Percentiles rank a stretch among this genome's conserved stretches.
These are phyloP conservation scores for Lachancea quebecensis DNA, from an alignment of 805 yeast species.

Conservation along the genomic window DNA sequence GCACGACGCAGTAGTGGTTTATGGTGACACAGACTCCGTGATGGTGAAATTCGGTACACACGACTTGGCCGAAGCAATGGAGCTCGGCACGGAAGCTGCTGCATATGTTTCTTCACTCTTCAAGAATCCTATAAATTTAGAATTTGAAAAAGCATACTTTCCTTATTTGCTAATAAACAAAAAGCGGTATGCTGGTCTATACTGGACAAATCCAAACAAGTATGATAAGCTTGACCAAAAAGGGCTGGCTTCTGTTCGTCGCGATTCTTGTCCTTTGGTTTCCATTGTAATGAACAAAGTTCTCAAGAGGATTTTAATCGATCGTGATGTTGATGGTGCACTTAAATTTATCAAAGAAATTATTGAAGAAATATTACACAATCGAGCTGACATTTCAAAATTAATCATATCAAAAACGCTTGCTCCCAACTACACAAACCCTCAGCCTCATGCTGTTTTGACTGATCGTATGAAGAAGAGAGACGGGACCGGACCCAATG, in stretches of 20 bases:
- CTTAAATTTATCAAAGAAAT: constrained; percentile 77
- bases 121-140: constrained; percentile 82
- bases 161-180: constrained; percentile 92
- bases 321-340: constrained; percentile 80
- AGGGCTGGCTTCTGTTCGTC: constrained; percentile 96
- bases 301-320: constrained; percentile 74
- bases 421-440: constrained; percentile 88
- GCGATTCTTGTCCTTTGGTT: constrained; percentile 94
- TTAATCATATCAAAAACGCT: constrained; percentile 90
- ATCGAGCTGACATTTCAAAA: constrained; percentile 86
- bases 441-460: constrained; percentile 94
- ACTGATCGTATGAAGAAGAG: constrained; percentile 95
- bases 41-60: constrained; percentile 93
- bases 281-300: constrained; percentile 93
- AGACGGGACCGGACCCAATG: constrained; percentile 95
- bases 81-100: constrained; percentile 91
- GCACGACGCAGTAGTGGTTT: constrained; percentile 84
- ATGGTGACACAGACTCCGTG: constrained; percentile 99
- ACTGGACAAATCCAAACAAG: constrained; percentile 90
- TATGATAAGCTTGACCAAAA: constrained; percentile 97
- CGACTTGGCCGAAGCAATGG: constrained; percentile 81
- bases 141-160: constrained; percentile 92
- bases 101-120: constrained; percentile 72
- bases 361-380: constrained; percentile 84
- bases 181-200: constrained; percentile 94